Evolutionary conservation across 306 rosid species (phyloP), one percentile per base, ranked within the genome.

Genomic region (Ceratonia siliqua): DNA sequence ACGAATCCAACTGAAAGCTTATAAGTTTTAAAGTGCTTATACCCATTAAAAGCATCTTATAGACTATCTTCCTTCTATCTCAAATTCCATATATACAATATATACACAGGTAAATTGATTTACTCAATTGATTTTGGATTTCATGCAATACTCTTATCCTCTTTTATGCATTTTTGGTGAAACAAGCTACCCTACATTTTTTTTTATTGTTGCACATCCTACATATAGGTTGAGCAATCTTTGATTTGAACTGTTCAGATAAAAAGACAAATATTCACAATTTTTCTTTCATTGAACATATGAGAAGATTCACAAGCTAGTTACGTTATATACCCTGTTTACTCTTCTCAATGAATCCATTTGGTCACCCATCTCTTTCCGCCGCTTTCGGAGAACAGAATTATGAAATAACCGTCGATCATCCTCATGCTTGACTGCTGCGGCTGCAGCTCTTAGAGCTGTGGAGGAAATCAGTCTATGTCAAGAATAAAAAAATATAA

Each of bases 361-460:
- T 77, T 89, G 95, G 73, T 92, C 96, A 28, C 95, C 96, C 87
- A 90, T 82, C 75, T 92, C 96, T 87, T 94, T 92, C 75, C 96
- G 85, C 55, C 97, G 95, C 91, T 92, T 94, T 69, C 97, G 90
- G 43, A 92, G 87, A 68, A 94, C 85, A 58, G 97, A 90, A 76
- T 94, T 92, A 65, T 92, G 96, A 82, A 94, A 94, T 73, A 94
- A 86, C 86, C 99, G 86, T 70, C 93, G 82, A 45, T 92, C 94
- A 83, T 94, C 99, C 87, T 88, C 96, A 62, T 85, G 87, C 81
- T 92, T 94, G 71, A 94, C 89, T 57, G 99, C 98, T 68, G 88
- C 88, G 69, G 99, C 99, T 21, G 98, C 99, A 68, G 97, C 96
- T 87, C 99, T 86, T 22, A 94, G 89, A 79, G 95, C 99, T 94